Evolutionary conservation across 768 basidiomycete genomes (phyloP), one percentile per base, ranked within the genome.

Genomic region (Hydnum rufescens): DNA sequence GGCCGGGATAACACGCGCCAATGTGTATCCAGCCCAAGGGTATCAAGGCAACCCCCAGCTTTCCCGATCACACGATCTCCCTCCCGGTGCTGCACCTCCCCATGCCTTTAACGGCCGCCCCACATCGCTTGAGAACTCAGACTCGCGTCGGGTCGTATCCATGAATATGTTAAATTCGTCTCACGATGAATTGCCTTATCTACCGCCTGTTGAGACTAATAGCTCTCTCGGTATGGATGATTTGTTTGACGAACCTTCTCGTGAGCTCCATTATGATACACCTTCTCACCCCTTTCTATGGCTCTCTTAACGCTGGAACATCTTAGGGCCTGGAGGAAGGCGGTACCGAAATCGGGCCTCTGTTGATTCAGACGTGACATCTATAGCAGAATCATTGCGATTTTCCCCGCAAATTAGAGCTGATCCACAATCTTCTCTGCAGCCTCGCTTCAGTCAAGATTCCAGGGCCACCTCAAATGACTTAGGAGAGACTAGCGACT

Each of bases 321-420:
- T n/a, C 77, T 77, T 59, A 65, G 64, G 54, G 74, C 70, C 59
- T 69, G 63, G 71, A 39, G 59, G 65, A 46, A 60, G 58, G 16
- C 65, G 64, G 26, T 28, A 30, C 53, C 23, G 46, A 44, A 30
- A 26, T 53, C 43, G 53, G 22, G 28, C 28, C 19, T 39, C 36
- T 32, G 18, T 53, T 19, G 39, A 39, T 51, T 31, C 54, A 32
- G 31, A 26, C 42, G 42, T 36, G 6, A 52, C 39, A 23, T 25
- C 18, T 13, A 22, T n/a, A 5, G 25, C 43, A 16, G 43, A 52
- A 19, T 51, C 51, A 4, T 19, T 30, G 8, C 39, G 49, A 32
- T 25, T 36, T 51, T 28, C 19, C 19, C 19, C 51, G 31, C n/a
- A n/a, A n/a, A n/a, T n/a, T n/a, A n/a, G n/a, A n/a, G n/a, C n/a